phyloP scores from a whole-genome alignment of 2,329 filamentous ascomycete species.

The Aureobasidium sp. region DNA sequence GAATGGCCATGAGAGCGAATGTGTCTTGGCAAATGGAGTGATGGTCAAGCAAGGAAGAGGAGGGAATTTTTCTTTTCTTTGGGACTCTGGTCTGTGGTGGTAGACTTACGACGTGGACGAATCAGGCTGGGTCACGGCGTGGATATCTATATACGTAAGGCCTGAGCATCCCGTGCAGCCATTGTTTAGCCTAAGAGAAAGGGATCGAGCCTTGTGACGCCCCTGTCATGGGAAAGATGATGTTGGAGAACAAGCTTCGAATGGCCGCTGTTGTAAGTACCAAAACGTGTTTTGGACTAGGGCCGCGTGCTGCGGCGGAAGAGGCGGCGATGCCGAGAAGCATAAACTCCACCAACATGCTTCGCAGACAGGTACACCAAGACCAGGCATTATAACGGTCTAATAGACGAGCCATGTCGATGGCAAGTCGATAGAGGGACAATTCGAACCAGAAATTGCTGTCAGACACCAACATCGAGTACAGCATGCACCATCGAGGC shows the following conservation, averaged over 20 bases:
- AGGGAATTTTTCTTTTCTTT: constrained; percentile 4
- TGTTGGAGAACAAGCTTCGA: constrained; percentile 12
- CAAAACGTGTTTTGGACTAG: constrained; percentile 13
- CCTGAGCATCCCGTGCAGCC: constrained; percentile 11
- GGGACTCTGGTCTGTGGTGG: constrained; percentile 2
- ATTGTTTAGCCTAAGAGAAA: constrained; percentile 13
- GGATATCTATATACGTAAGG: constrained; percentile 15
- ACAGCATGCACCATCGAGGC: background rate
- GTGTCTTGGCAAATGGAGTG: constrained; percentile 10
- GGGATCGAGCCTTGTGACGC: constrained; percentile 13
- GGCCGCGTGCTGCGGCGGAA: constrained; percentile 9
- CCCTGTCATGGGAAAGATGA: constrained; percentile 12
- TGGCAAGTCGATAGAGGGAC: background rate
- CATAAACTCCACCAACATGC: constrained; percentile 13
- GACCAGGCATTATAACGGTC: constrained; percentile 9
- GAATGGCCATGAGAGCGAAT: constrained; percentile 12
- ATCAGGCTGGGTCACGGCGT: constrained; percentile 13
- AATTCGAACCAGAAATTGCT: background rate
- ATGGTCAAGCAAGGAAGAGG: background rate
- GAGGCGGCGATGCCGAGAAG: constrained; percentile 13
- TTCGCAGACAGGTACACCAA: constrained; percentile 7
- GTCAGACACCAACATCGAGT: background rate
- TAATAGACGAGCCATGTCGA: background rate
- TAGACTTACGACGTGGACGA: constrained; percentile 17
- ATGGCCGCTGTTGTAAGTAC: constrained; percentile 14